These are phyloP conservation scores for Pharus latifolius DNA, from an alignment of 176 grass and related monocot species.

Conservation along the genomic window DNA sequence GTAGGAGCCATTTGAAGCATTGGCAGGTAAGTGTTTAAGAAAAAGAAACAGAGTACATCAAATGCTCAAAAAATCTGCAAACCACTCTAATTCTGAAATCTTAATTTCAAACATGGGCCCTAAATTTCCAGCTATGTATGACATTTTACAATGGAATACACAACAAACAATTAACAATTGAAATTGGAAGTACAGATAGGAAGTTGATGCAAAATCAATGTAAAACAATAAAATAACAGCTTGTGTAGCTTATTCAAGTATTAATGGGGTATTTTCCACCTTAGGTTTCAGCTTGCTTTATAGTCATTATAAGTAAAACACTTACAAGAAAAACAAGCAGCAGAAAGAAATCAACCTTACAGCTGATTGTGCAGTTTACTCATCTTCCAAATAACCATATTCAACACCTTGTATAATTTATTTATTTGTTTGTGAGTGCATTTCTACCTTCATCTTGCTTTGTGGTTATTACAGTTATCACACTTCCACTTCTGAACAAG, in stretches of 20 bases:
- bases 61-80: background rate
- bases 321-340: background rate
- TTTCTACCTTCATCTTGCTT: background rate
- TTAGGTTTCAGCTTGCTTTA: background rate
- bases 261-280: too few species aligned
- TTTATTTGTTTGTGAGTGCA: background rate
- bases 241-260: too few species aligned
- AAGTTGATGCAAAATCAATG: background rate
- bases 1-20: conserved; percentile 7
- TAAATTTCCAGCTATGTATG: background rate
- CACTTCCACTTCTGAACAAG: background rate
- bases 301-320: background rate
- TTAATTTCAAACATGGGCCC: background rate
- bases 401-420: background rate
- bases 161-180: background rate
- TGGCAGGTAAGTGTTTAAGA: background rate
- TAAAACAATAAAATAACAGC: background rate
- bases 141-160: background rate
- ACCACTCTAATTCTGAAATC: background rate
- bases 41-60: background rate
- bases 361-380: background rate
- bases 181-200: background rate
- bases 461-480: background rate
- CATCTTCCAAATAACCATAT: background rate
- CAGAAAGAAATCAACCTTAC: background rate